These are phyloP conservation scores for Thozetella sp. DNA, from an alignment of 495 filamentous ascomycete genomes.

Conservation along the genomic window DNA sequence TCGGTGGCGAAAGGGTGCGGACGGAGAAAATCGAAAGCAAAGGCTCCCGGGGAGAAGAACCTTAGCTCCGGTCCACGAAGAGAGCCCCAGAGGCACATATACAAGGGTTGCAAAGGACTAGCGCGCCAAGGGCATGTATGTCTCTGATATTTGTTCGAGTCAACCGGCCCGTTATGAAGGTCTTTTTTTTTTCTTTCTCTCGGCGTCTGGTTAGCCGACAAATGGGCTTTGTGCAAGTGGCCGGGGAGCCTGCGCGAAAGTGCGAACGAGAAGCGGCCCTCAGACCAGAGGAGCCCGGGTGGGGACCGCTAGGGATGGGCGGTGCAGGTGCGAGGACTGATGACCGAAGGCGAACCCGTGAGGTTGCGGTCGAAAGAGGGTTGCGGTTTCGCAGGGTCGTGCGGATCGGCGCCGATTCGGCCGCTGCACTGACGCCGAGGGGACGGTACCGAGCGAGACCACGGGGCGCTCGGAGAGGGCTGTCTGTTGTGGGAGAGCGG, in stretches of 20 bases:
- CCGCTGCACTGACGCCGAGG: neutral
- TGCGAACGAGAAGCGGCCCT: neutral
- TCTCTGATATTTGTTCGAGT: neutral
- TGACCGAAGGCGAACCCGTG: neutral
- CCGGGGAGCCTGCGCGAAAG: neutral
- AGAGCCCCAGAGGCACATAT: neutral
- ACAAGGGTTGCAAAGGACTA: neutral
- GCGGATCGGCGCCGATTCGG: conserved; percentile 2
- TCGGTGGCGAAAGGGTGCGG: neutral
- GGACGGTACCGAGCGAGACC: neutral
- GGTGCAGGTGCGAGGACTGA: neutral
- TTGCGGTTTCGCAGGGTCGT: neutral
- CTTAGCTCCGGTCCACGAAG: neutral
- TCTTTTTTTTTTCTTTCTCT: too few relatives aligned
- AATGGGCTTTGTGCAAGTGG: neutral
- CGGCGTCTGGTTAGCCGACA: neutral
- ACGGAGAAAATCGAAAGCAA: neutral
- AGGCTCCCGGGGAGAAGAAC: too few relatives aligned
- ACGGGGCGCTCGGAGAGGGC: neutral
- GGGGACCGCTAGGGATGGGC: conserved; percentile 1
- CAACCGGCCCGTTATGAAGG: neutral
- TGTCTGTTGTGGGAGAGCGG: too few relatives aligned
- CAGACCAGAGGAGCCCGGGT: conserved; percentile 1
- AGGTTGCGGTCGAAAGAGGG: neutral
- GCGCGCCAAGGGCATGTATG: neutral